phyloP scores from a whole-genome alignment of 2,329 filamentous ascomycete species.

The Aspergillus ibericus region DNA sequence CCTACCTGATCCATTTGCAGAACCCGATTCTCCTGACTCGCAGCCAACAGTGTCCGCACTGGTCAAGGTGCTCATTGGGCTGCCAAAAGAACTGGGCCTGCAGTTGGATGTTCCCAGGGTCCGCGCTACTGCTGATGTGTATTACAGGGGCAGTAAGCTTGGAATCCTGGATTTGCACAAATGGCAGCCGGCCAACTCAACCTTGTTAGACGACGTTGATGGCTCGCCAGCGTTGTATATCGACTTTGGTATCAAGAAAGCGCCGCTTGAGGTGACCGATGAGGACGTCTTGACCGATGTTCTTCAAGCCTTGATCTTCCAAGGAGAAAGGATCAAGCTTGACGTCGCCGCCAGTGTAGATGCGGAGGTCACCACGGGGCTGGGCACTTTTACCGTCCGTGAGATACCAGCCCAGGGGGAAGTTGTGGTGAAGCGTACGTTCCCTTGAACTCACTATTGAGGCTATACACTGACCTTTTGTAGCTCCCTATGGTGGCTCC shows the following conservation, averaged over 20 bases:
- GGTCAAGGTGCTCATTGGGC: conserved; percentile 72
- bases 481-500: conserved; percentile 61
- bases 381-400: conserved; percentile 78
- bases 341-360: conserved; percentile 78
- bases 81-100: conserved; percentile 87
- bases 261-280: conserved; percentile 80
- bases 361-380: conserved; percentile 74
- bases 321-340: conserved; percentile 66
- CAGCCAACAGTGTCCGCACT: conserved; percentile 80
- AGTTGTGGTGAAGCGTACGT: conserved; percentile 93
- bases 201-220: conserved; percentile 60
- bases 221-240: conserved; percentile 68
- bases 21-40: conserved; percentile 69
- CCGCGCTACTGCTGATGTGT: conserved; percentile 75
- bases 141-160: conserved; percentile 74
- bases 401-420: conserved; percentile 80
- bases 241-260: conserved; percentile 72
- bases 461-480: conserved; percentile 26
- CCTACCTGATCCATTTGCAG: conserved; percentile 76
- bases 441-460: conserved; percentile 20
- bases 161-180: conserved; percentile 75
- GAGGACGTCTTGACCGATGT: conserved; percentile 75
- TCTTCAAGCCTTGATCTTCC: conserved; percentile 77
- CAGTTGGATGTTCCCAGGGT: conserved; percentile 75
- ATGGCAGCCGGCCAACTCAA: conserved; percentile 85